Evolutionary conservation across 1,139 yeast species (phyloP), one percentile per base, ranked within the genome.

Genomic region (Debaryomyces sp.): DNA sequence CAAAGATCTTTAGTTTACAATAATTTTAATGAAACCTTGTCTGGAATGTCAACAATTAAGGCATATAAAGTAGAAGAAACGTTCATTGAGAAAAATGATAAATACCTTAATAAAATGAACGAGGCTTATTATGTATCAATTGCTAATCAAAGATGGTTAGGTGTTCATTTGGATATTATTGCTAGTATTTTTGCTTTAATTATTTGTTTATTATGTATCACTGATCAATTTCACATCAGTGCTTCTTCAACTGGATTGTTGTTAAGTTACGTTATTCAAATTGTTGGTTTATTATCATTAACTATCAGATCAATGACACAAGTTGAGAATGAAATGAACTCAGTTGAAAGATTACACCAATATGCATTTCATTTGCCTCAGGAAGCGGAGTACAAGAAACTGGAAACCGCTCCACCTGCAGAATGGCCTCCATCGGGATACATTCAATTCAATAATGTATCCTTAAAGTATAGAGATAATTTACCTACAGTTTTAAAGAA

Each of bases 401-500:
- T 83, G 18, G 91, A 87, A 51, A 84, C 78, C 49, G 73, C 82
- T 41, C 96, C 97, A 18, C 85, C 91, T 17, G 61, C 75, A 2
- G 75, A 81, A 46, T 94, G 99, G 99, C 99, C 99, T 22, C 75
- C 79, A 44, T 70, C 77, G 27, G 99, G 99, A 58, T 86, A 75
- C 43, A 85, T 94, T 51, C 85, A 84, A 54, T 90, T 94, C 47
- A 70, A 81, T 30, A 78, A 89, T 60, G 75, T 92, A 38, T 84
- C 95, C 2, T 75, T 94, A 57, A 81, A 96, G 60, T 94, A 94
- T 67, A 94, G 97, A 32, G 88, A 92, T 10, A 82, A 82, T 21
- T 74, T 92, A 56, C 98, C 98, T n/a, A 76, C 81, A 52, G 98
- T 94, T 18, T 89, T 94, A 60, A 89, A 90, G 63, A 80, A 86